Evolutionary conservation across 805 yeast genomes (phyloP), one percentile per base, ranked within the genome.

Genomic region (Saccharomycopsis sp.): DNA sequence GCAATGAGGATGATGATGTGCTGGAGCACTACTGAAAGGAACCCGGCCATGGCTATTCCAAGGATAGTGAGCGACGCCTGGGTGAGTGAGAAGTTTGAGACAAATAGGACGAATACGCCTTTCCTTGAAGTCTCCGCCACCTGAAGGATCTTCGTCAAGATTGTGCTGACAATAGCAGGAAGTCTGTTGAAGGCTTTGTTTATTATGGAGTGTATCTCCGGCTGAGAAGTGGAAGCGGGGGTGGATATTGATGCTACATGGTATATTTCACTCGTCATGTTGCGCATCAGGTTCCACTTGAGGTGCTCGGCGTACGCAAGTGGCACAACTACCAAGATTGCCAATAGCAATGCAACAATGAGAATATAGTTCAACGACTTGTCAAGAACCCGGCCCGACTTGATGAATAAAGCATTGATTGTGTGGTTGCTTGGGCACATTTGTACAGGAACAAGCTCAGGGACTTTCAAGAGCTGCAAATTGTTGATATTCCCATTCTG

Each of bases 1-100:
- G 67, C 48, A 2, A 50, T 43, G 2, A 51, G 43, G 2, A 82
- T 49, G 0, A 84, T 52, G 2, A 68, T 52, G 21, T 58, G 67
- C 56, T 86, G 94, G 1, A 78, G 53, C 1, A 67, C 39, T 13
- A 78, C 71, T 1, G 75, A 57, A 0, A 72, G 9, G 0, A 81
- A 40, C 0, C 92, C 92, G 12, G 71, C 59, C 0, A 78, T 4
- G 0, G 80, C 82, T 1, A 84, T 48, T 1, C 70, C 56, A 1
- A 84, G 53, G 0, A 78, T 51, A 0, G 68, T 51, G 1, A 69
- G 42, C 0, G 88, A 71, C 9, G 73, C 65, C 2, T 67, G 60
- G 1, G 86, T 71, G 2, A 73, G 55, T n/a, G 69, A 49, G 53
- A 79, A 67, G 2, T 65, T 50, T 2, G 57, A 45, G 2, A 63